Evolutionary conservation across 1,284 basidiomycete genomes (phyloP).

Genomic region (Cryptococcus hybrid): DNA sequence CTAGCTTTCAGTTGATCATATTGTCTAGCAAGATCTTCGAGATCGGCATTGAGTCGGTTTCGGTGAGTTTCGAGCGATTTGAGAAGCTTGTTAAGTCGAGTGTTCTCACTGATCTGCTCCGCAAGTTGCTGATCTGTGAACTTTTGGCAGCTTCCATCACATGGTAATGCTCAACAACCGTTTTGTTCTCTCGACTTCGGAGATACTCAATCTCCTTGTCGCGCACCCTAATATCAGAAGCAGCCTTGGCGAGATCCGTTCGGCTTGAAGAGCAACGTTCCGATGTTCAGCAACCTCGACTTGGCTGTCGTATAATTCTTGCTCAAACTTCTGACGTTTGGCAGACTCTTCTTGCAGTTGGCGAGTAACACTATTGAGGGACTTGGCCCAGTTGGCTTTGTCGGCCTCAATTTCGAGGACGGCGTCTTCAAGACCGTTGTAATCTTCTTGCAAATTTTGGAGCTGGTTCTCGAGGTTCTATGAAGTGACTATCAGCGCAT

Average conservation of each 20-base stretch:
- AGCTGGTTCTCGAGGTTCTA: constrained; percentile 76
- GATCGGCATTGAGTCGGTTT: constrained; percentile 70
- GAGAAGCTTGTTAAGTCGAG: constrained; percentile 38
- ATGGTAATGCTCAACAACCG: constrained; percentile 97
- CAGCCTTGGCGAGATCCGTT: constrained; percentile 77
- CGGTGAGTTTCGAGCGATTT: constrained; percentile 42
- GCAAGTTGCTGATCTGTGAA: constrained; percentile 89
- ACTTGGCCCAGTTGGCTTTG: constrained; percentile 68
- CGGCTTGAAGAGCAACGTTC: constrained; percentile 70
- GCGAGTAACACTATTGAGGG: constrained; percentile 63
- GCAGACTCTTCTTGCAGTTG: constrained; percentile 47
- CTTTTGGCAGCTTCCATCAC: constrained; percentile 96
- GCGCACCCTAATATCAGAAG: constrained; percentile 73
- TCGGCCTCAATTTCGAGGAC: constrained; percentile 80
- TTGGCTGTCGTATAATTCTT: constrained; percentile 63
- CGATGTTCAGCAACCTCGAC: constrained; percentile 65
- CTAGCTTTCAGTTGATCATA: constrained; percentile 70
- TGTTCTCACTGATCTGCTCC: constrained; percentile 54
- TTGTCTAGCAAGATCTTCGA: constrained; percentile 78
- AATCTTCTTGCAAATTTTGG: constrained; percentile 61
- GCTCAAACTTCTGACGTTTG: constrained; percentile 72
- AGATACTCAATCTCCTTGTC: constrained; percentile 85
- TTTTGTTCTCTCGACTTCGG: constrained; percentile 89
- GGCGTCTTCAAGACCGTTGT: constrained; percentile 82
- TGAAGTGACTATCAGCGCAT: constrained; percentile 3